These are phyloP conservation scores for Neoascochyta sp. DNA, from an alignment of 2,329 filamentous ascomycete species.

Conservation along the genomic window DNA sequence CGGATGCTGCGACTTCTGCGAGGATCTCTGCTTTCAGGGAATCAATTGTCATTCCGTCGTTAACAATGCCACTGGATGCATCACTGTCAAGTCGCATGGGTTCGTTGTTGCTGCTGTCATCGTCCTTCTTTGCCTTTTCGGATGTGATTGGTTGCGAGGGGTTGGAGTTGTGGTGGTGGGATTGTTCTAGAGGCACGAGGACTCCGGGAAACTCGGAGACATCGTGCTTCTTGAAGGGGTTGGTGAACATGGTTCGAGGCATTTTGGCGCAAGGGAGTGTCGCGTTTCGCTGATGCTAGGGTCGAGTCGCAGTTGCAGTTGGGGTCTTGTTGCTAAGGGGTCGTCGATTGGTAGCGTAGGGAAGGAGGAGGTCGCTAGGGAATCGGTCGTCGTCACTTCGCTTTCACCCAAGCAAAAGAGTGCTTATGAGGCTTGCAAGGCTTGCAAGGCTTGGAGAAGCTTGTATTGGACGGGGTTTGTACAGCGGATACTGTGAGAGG, in stretches of 20 bases:
- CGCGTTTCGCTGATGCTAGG: conserved; percentile 5
- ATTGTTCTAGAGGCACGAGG: conserved; percentile 48
- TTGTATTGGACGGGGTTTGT: conserved; percentile 18
- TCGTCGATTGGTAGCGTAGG: conserved; percentile 1
- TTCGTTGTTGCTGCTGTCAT: conserved; percentile 22
- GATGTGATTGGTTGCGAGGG: conserved; percentile 19
- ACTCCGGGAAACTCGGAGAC: conserved; percentile 51
- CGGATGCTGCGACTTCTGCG: conserved; percentile 53
- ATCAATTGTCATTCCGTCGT: conserved; percentile 58
- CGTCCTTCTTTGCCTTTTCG: conserved; percentile 24
- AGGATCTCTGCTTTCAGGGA: conserved; percentile 65
- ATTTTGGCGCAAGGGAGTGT: conserved; percentile 24
- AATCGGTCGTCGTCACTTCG: conserved; percentile 22
- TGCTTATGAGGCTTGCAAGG: conserved; percentile 15
- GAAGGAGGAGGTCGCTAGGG: conserved; percentile 1
- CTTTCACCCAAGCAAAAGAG: conserved; percentile 15
- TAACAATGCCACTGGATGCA: conserved; percentile 22
- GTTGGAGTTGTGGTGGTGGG: conserved; percentile 39
- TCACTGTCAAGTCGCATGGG: conserved; percentile 18
- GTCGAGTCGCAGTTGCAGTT: conserved; percentile 2
- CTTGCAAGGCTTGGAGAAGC: conserved; percentile 24
- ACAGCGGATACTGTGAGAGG: conserved; percentile 2
- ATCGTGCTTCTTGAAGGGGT: conserved; percentile 52
- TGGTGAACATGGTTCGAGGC: conserved; percentile 39
- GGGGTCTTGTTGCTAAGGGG: conserved; percentile 5